These are phyloP conservation scores for Thelonectria discophora DNA, from an alignment of 2,329 filamentous ascomycete genomes.

Conservation along the genomic window DNA sequence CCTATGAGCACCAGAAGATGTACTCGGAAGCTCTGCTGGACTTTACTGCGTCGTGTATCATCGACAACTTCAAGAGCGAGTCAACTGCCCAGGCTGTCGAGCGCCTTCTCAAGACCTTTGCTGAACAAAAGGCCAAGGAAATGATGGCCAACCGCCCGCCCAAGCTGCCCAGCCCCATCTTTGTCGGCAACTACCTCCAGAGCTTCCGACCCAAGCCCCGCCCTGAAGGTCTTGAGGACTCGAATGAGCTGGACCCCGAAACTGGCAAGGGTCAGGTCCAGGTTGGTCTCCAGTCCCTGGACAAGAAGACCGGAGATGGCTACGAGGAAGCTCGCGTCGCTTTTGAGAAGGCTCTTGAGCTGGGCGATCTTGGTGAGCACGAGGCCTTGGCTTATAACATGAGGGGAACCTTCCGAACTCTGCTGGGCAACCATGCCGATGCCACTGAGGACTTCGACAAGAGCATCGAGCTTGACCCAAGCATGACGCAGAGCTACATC, in stretches of 20 bases:
- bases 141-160: slow-evolving; percentile 87
- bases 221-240: slow-evolving; percentile 83
- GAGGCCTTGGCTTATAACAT: slow-evolving; percentile 96
- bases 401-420: slow-evolving; percentile 93
- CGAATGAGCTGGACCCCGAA: slow-evolving; percentile 77
- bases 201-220: slow-evolving; percentile 89
- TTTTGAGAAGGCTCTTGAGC: slow-evolving; percentile 88
- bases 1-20: slow-evolving; percentile 91
- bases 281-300: slow-evolving; percentile 81
- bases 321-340: slow-evolving; percentile 88
- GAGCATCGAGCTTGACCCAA: slow-evolving; percentile 89
- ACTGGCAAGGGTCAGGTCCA: slow-evolving; percentile 88
- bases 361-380: slow-evolving; percentile 80
- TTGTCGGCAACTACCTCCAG: slow-evolving; percentile 98
- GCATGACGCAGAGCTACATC: slow-evolving; percentile 95
- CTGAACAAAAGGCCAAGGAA: slow-evolving; percentile 90
- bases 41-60: slow-evolving; percentile 98
- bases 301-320: slow-evolving; percentile 86
- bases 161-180: slow-evolving; percentile 93
- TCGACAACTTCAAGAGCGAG: slow-evolving; percentile 96
- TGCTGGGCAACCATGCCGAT: slow-evolving; percentile 85
- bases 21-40: slow-evolving; percentile 96
- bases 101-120: slow-evolving; percentile 93
- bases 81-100: slow-evolving; percentile 89
- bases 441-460: slow-evolving; percentile 88